Percentiles rank a stretch among this genome's conserved stretches.
These are phyloP conservation scores for Vigna hirtella DNA, from an alignment of 306 rosid genomes.

Conservation along the genomic window DNA sequence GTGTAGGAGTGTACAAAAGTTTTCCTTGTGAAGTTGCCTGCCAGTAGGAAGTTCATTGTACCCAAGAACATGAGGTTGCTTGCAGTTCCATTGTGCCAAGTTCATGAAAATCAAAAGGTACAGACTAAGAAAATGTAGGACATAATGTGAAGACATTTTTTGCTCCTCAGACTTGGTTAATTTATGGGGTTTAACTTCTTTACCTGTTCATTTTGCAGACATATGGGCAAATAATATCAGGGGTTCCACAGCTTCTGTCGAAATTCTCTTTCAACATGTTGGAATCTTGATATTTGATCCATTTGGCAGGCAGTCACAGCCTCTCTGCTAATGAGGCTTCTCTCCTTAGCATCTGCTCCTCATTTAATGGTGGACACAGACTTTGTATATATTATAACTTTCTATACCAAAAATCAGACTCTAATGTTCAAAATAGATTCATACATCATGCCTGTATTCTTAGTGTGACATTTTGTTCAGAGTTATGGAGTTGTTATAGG, in stretches of 20 bases:
- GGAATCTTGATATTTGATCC: slow-evolving; percentile 38
- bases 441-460: not conserved
- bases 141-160: too few species aligned
- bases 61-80: slow-evolving; percentile 81
- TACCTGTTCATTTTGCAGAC: slow-evolving; percentile 60
- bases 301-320: not conserved
- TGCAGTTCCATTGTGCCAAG: slow-evolving; percentile 85
- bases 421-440: slow-evolving; percentile 19
- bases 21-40: slow-evolving; percentile 81
- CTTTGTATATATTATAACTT: slow-evolving; percentile 42
- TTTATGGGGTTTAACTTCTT: not conserved
- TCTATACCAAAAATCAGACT: slow-evolving; percentile 24
- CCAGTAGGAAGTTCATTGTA: slow-evolving; percentile 68
- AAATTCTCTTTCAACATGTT: slow-evolving; percentile 75
- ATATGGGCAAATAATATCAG: slow-evolving; percentile 80
- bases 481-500: not conserved
- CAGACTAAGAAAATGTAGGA: slow-evolving; percentile 40
- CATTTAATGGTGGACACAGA: not conserved
- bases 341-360: not conserved
- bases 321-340: not conserved
- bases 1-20: slow-evolving; percentile 86
- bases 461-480: slow-evolving; percentile 27
- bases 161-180: not conserved
- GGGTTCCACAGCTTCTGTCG: slow-evolving; percentile 77
- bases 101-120: slow-evolving; percentile 80